Evolutionary conservation across 2,329 filamentous ascomycete genomes (phyloP).

Genomic region (Fusarium ramigenum): DNA sequence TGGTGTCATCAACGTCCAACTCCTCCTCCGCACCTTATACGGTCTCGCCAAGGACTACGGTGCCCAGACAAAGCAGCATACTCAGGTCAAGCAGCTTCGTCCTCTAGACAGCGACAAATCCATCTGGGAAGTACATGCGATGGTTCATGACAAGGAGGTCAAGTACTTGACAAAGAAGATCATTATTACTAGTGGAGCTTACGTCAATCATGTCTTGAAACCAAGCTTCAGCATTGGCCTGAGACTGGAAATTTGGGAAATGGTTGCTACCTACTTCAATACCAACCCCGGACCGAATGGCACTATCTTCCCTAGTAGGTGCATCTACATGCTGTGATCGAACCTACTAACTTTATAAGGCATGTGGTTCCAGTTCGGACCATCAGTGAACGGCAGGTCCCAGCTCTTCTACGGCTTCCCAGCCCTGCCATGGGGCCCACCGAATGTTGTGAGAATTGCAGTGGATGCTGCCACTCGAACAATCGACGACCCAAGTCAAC

Average conservation of each 20-base stretch:
- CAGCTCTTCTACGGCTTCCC: constrained; percentile 29
- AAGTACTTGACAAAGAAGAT: constrained; percentile 16
- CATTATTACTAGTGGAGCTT: constrained; percentile 10
- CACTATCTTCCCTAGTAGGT: constrained; percentile 26
- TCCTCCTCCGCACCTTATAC: constrained; percentile 7
- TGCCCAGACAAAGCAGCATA: constrained; percentile 17
- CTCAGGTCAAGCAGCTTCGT: constrained; percentile 2
- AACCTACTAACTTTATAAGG: not conserved
- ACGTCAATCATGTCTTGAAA: constrained; percentile 23
- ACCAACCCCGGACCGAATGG: constrained; percentile 25
- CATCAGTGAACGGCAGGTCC: not conserved
- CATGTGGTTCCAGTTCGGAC: constrained; percentile 31
- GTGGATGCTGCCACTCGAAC: constrained; percentile 21
- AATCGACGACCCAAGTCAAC: constrained; percentile 12
- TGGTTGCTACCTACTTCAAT: constrained; percentile 30
- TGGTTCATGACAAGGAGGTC: not conserved
- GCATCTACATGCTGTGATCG: accelerated
- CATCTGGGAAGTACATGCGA: constrained; percentile 14
- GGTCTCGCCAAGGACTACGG: constrained; percentile 22
- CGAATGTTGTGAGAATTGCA: constrained; percentile 21
- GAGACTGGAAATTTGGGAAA: constrained; percentile 28
- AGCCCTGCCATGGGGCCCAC: constrained; percentile 22
- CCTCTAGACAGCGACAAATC: not conserved
- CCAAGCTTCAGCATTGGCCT: constrained; percentile 22
- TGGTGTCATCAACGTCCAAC: constrained; percentile 22